These are phyloP conservation scores for Candida odintsovae DNA, from an alignment of 805 yeast species.

Conservation along the genomic window DNA sequence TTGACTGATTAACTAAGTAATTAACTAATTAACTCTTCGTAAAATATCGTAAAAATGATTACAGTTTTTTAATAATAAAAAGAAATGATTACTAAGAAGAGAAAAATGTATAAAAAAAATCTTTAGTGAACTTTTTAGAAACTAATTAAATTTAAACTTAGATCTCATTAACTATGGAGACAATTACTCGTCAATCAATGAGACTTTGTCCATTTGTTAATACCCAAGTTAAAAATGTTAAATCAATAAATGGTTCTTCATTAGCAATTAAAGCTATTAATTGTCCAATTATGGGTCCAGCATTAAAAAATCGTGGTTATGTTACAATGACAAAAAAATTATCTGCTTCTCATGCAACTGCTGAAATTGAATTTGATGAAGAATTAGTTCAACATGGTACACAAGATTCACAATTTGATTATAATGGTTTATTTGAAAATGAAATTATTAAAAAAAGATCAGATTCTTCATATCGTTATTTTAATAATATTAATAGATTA, in stretches of 20 bases:
- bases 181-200: constrained; percentile 69
- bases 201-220: constrained; percentile 81
- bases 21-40: no score
- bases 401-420: constrained; percentile 58
- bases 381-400: constrained; percentile 30
- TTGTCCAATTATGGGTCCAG: constrained; percentile 92
- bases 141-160: no score
- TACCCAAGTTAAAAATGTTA: constrained; percentile 32
- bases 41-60: no score
- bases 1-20: no score
- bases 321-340: constrained; percentile 30
- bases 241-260: constrained; percentile 44
- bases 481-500: constrained; percentile 94
- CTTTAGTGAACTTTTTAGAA: no score
- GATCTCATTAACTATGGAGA: constrained; percentile 58
- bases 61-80: no score
- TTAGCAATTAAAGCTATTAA: constrained; percentile 48
- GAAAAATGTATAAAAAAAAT: no score
- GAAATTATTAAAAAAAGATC: constrained; percentile 70
- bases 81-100: no score
- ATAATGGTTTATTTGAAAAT: constrained; percentile 56
- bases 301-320: constrained; percentile 35
- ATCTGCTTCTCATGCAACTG: constrained; percentile 23
- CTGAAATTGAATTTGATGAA: constrained; percentile 20
- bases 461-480: constrained; percentile 92